phyloP scores from a whole-genome alignment of 73 alveolate genomes.

The Symbiodinium natans region DNA sequence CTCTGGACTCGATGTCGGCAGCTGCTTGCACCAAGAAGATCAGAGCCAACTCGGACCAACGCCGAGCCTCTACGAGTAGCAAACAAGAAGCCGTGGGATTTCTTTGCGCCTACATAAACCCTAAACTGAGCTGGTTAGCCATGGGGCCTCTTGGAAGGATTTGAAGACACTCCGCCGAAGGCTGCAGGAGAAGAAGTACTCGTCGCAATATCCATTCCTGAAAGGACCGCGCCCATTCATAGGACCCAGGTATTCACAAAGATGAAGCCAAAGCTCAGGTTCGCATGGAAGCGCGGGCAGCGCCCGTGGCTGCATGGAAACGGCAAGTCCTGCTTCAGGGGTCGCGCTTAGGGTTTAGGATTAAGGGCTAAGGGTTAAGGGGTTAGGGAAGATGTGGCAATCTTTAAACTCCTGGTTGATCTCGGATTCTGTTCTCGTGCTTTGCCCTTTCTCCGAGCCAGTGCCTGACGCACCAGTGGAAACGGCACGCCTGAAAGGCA shows the following conservation, averaged over 20 bases:
- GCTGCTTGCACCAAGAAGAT: conserved; percentile 40
- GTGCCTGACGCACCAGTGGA: too few relatives aligned
- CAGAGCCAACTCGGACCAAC: not conserved
- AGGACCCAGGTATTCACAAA: not conserved
- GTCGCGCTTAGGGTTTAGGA: too few relatives aligned
- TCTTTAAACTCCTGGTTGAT: too few relatives aligned
- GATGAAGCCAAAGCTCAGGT: not conserved
- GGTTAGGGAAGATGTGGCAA: too few relatives aligned
- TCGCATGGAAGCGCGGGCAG: not conserved
- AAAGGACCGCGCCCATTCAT: not conserved
- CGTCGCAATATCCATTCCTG: not conserved
- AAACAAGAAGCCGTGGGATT: not conserved
- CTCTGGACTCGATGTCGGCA: conserved; percentile 36
- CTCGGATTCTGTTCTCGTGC: too few relatives aligned
- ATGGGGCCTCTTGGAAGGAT: not conserved
- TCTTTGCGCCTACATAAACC: too few relatives aligned
- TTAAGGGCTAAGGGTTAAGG: too few relatives aligned
- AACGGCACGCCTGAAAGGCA: too few relatives aligned
- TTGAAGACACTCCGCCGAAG: too few relatives aligned
- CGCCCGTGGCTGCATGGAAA: not conserved
- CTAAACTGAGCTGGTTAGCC: too few relatives aligned
- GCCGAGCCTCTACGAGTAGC: not conserved
- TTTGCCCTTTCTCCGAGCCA: too few relatives aligned
- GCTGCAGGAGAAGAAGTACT: not conserved
- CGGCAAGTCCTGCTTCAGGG: not conserved